Evolutionary conservation across 345 rosid species (phyloP), one percentile per base, ranked within the genome.

Genomic region (Erucastrum elatum): DNA sequence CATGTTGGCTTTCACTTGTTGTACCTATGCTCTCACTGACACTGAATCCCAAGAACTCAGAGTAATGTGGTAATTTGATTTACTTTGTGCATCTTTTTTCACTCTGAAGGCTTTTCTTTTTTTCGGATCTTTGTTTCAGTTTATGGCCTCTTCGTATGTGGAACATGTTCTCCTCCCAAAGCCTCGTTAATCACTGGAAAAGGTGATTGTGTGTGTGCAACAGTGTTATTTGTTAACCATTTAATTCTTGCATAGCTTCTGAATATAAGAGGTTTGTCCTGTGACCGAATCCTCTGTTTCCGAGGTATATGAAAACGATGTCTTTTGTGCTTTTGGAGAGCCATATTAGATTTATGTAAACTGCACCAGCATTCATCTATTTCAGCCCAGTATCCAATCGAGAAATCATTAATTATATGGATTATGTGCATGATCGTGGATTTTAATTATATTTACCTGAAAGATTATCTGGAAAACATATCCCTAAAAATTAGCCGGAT

Each of bases 321-420:
- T 81, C 76, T 84, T 81, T 59, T 85, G 91, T 9, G 87, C 82
- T 84, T 89, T 86, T 16, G 96, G 83, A 55, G 94, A 82, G 70
- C 21, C 21, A 21, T 21, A 21, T 21, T 21, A 21, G 21, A 21
- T 21, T 21, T 21, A 21, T 21, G 21, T 21, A 64, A 70, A 95
- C 99, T 33, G 98, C 96, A n/a, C 99, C 98, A 12, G 98, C 99
- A 87, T 86, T 93, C 86, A 93, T 89, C 99, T 95, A 89, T 70
- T 77, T 51, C 30, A 68, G 21, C 61, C 60, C 39, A 6, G 56
- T 26, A 49, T 31, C 30, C 29, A 70, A 70, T 79, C 63, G 67
- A 70, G 6, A 75, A 64, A 15, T 68, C 78, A 12, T 68, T 2
- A 62, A 79, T 5, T 8, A 16, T 15, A 4, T 0, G 21, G 21